Evolutionary conservation across 2,329 filamentous ascomycete genomes (phyloP), one percentile per base, ranked within the genome.

Genomic region (Sporothrix euskadiensis): DNA sequence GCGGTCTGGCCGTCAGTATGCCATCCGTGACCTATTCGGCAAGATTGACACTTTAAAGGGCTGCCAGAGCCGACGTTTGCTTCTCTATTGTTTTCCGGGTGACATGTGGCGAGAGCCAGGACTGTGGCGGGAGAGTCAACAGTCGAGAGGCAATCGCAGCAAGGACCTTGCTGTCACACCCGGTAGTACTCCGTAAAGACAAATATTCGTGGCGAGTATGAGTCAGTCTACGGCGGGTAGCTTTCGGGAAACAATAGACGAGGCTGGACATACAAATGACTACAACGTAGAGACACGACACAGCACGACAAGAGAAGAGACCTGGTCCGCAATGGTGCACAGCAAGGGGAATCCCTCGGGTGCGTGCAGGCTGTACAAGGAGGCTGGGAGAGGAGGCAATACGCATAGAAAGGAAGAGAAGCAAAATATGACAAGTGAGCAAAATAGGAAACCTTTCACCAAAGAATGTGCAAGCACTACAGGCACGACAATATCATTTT

Each of bases 361-460:
- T 63, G 32, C 32, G n/a, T 41, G 59, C 59, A 41, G 59, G 59
- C 4, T 26, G 26, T 35, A 59, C 30, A 14, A 59, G 22, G 4
- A 35, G 32, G 59, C 9, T 56, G 52, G 30, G 14, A 35, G 32
- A 19, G 30, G 32, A 30, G 7, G 19, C 3, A 26, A 26, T 26
- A 2, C 16, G n/a, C 22, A 26, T 56, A 8, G 8, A 56, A 26
- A 26, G 10, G 52, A 26, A 56, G 52, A 56, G 52, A 26, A 56
- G 8, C 8, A 59, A 30, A 59, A 59, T 4, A 59, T 32, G 56
- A 19, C 30, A 59, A 59, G 56, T 56, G 66, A 41, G 66, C 49
- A 57, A 19, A 26, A 57, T 56, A 56, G 66, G 49, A 39, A 57
- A 69, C 66, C 49, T 69, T 69, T 41, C 66, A 69, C 52, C 52